Conservation (phyloP, 331 rosid species). For the Prunus yedoensis region DNA sequence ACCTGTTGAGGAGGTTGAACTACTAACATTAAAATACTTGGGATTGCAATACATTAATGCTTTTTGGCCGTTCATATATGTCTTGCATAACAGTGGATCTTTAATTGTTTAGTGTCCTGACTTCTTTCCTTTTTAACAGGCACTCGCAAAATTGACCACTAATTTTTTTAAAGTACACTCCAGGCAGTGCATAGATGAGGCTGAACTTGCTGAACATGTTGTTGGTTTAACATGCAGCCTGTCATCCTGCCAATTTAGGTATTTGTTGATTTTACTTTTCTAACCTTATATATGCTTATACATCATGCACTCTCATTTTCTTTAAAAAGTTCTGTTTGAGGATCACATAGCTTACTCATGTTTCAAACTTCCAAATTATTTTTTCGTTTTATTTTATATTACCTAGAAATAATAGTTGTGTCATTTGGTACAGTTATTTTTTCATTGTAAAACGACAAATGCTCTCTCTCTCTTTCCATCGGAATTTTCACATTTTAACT, state of each 20-base stretch:
- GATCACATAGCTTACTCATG: background rate
- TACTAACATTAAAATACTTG: slow-evolving; percentile 15
- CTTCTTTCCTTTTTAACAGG: slow-evolving; percentile 35
- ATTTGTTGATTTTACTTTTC: background rate
- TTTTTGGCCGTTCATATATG: background rate
- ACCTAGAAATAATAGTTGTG: background rate
- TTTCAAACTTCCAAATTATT: background rate
- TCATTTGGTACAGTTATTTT: background rate
- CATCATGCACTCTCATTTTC: background rate
- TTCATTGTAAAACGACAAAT: background rate
- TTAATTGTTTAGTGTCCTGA: background rate
- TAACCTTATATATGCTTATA: background rate
- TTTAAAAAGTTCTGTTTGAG: background rate
- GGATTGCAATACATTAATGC: background rate
- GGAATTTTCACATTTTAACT: background rate
- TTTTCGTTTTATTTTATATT: background rate
- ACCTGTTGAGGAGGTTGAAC: slow-evolving; percentile 83
- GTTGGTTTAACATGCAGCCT: slow-evolving; percentile 86
- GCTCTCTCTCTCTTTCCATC: background rate
- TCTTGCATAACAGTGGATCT: background rate
- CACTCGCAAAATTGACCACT: slow-evolving; percentile 66
- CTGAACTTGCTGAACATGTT: slow-evolving; percentile 90
- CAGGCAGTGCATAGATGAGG: slow-evolving; percentile 87
- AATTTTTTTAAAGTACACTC: slow-evolving; percentile 72
- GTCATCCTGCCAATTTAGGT: slow-evolving; percentile 96